Conservation (phyloP, 768 basidiomycete genomes). For the Mycena olivaceomarginata region DNA sequence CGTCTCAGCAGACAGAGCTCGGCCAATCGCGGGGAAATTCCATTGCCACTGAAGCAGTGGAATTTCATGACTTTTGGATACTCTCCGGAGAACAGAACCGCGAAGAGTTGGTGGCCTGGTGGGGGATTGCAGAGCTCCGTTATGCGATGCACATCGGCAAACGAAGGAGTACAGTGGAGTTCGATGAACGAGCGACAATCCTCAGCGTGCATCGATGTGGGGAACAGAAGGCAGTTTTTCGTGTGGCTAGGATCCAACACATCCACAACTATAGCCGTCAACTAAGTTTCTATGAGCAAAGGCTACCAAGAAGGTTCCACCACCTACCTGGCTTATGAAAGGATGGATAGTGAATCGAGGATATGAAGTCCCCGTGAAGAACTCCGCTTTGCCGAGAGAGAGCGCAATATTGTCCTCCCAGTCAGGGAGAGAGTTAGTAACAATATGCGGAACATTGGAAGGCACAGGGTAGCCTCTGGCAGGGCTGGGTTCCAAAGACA, state of each 20-base stretch:
- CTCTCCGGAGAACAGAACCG: slow-evolving; percentile 32
- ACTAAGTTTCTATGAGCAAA: slow-evolving; percentile 1
- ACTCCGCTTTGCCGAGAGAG: slow-evolving; percentile 11
- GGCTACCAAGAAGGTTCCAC: not conserved
- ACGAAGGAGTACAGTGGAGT: slow-evolving; percentile 26
- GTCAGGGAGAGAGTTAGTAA: slow-evolving; percentile 27
- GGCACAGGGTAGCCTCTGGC: slow-evolving; percentile 27
- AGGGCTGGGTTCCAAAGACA: slow-evolving; percentile 23
- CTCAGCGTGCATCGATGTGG: slow-evolving; percentile 28
- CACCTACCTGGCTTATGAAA: slow-evolving; percentile 17
- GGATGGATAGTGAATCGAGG: slow-evolving; percentile 36
- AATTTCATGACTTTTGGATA: slow-evolving; percentile 47
- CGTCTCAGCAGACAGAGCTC: slow-evolving; percentile 64
- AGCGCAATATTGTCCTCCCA: slow-evolving; percentile 30
- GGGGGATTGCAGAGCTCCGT: slow-evolving; percentile 31
- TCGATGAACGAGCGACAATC: slow-evolving; percentile 30
- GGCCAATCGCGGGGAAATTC: slow-evolving; percentile 67
- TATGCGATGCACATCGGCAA: slow-evolving; percentile 23
- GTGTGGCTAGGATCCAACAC: slow-evolving; percentile 1
- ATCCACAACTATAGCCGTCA: slow-evolving; percentile 18
- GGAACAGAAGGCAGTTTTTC: slow-evolving; percentile 37
- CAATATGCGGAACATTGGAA: slow-evolving; percentile 32
- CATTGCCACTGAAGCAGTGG: slow-evolving; percentile 73
- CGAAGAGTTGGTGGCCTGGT: slow-evolving; percentile 31
- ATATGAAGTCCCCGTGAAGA: slow-evolving; percentile 27